Conservation (phyloP, 345 rosid genomes). For the Euphorbia lathyris region DNA sequence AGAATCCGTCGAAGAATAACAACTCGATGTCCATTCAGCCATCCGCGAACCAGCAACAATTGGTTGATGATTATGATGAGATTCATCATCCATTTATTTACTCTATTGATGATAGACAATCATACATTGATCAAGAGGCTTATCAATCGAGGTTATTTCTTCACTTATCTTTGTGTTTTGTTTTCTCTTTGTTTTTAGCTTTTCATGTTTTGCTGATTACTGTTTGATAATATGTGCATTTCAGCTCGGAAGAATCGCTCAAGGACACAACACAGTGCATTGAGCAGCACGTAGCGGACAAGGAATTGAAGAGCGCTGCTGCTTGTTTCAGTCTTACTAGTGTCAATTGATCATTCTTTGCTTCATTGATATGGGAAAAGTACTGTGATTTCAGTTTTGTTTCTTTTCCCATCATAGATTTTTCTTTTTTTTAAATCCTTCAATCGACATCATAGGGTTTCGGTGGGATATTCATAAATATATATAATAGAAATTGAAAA, state of each 20-base stretch:
- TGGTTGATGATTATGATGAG: conserved; percentile 64
- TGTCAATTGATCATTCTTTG: conserved; percentile 39
- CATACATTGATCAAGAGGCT: conserved; percentile 50
- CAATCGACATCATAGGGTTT: too few relatives aligned
- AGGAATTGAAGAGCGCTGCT: conserved; percentile 81
- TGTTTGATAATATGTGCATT: neutral
- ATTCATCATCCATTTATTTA: conserved; percentile 76
- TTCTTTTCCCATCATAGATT: too few relatives aligned
- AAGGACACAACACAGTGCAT: conserved; percentile 47
- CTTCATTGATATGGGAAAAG: too few relatives aligned
- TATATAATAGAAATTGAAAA: too few relatives aligned
- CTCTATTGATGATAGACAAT: conserved; percentile 77
- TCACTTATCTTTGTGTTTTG: neutral
- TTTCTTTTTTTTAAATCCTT: too few relatives aligned
- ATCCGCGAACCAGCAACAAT: conserved; percentile 34
- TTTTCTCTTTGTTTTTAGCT: neutral
- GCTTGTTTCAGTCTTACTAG: conserved; percentile 82
- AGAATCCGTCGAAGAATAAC: conserved; percentile 5
- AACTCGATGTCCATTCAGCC: conserved; percentile 43
- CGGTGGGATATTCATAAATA: too few relatives aligned
- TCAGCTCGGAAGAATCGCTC: conserved; percentile 69
- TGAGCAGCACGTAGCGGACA: conserved; percentile 58
- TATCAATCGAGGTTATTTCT: conserved; percentile 17
- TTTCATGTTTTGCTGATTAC: neutral
- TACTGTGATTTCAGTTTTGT: too few relatives aligned